These are phyloP conservation scores for Warburgia ugandensis DNA, from an alignment of 164 flowering plant genomes.

Conservation along the genomic window DNA sequence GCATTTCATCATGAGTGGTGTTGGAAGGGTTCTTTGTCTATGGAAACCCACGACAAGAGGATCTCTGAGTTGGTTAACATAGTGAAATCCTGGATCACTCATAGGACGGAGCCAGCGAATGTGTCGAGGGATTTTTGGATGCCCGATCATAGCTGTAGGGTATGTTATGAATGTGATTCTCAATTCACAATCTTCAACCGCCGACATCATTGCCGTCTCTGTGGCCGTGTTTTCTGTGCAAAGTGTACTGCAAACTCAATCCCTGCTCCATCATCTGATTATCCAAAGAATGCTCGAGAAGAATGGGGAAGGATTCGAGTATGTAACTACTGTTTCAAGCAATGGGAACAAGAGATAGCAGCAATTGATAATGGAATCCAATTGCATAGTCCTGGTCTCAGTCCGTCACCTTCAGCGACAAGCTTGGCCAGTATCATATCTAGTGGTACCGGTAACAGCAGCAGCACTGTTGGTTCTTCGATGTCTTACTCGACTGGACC, in stretches of 20 bases:
- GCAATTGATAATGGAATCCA: slow-evolving; percentile 35
- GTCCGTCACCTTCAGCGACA: slow-evolving; percentile 55
- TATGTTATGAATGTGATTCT: slow-evolving; percentile 91
- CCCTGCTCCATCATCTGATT: slow-evolving; percentile 46
- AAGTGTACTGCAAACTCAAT: slow-evolving; percentile 81
- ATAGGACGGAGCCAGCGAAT: slow-evolving; percentile 62
- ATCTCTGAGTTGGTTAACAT: slow-evolving; percentile 43
- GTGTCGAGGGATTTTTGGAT: slow-evolving; percentile 96
- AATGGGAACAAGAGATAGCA: slow-evolving; percentile 49
- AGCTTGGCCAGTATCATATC: slow-evolving; percentile 72
- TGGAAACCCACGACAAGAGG: slow-evolving; percentile 55
- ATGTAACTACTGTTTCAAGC: slow-evolving; percentile 82
- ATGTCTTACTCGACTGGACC: slow-evolving; percentile 43
- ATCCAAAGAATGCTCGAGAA: slow-evolving; percentile 29
- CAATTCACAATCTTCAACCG: slow-evolving; percentile 81
- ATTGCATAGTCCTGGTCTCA: slow-evolving; percentile 32
- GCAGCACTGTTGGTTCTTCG: slow-evolving; percentile 46
- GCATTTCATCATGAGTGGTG: slow-evolving; percentile 47
- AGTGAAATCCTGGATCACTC: slow-evolving; percentile 71
- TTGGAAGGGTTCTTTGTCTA: slow-evolving; percentile 33
- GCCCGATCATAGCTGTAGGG: slow-evolving; percentile 94
- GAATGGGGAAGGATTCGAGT: slow-evolving; percentile 75
- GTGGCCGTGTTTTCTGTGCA: slow-evolving; percentile 88
- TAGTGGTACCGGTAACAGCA: slow-evolving; percentile 43
- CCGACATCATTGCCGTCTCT: slow-evolving; percentile 86